phyloP scores from a whole-genome alignment of 108 stramenopile genomes.

The Pseudonitzschia delicatissima region DNA sequence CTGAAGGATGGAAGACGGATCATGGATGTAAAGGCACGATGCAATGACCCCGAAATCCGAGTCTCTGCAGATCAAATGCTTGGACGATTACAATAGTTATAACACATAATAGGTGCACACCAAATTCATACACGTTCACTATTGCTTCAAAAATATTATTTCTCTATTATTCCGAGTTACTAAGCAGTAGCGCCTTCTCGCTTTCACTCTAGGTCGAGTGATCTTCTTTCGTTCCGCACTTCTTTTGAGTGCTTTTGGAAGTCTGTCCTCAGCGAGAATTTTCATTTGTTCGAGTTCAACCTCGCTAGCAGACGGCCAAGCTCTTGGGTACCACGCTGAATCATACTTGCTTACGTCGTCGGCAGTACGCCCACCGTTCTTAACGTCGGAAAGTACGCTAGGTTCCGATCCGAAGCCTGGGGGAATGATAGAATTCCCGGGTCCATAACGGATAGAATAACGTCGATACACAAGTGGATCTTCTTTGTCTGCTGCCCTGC shows the following conservation, averaged over 20 bases:
- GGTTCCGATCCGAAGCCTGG: conserved; percentile 66
- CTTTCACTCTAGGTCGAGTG: conserved; percentile 5
- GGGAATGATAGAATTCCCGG: conserved; percentile 61
- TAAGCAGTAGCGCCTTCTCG: too few species aligned
- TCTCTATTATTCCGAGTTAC: too few species aligned
- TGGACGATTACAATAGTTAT: conserved; percentile 24
- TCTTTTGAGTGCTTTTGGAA: conserved; percentile 9
- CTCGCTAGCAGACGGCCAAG: neutral
- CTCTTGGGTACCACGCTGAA: conserved; percentile 74
- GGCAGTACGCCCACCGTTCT: conserved; percentile 67
- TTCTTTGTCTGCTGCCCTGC: conserved; percentile 22
- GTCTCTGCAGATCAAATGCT: conserved; percentile 58
- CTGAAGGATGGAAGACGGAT: conserved; percentile 64
- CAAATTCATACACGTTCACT: too few species aligned
- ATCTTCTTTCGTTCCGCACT: neutral
- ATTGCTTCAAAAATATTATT: too few species aligned
- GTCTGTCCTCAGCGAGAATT: conserved; percentile 5
- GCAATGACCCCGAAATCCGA: conserved; percentile 68
- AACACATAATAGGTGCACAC: too few species aligned
- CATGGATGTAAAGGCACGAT: conserved; percentile 58
- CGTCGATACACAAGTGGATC: conserved; percentile 48
- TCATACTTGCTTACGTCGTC: conserved; percentile 47
- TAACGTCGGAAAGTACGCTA: conserved; percentile 51
- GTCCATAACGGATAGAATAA: conserved; percentile 73
- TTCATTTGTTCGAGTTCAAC: conserved; percentile 6